Evolutionary conservation across 2,329 filamentous ascomycete species (phyloP).

Genomic region (Exserohilum rostratum): DNA sequence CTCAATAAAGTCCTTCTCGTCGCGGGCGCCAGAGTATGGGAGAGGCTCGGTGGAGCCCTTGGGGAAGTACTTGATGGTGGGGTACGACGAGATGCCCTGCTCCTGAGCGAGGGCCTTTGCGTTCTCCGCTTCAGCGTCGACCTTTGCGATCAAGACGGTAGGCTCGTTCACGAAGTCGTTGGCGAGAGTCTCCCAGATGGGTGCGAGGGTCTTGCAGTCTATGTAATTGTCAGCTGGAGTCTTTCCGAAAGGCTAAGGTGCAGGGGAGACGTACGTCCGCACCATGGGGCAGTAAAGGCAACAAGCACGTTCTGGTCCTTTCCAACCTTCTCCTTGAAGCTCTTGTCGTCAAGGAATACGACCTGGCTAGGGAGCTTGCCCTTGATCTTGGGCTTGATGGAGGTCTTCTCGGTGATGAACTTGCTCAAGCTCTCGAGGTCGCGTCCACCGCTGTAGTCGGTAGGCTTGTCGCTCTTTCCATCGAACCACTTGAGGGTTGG

Average conservation of each 20-base stretch:
- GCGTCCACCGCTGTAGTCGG: slow-evolving; percentile 84
- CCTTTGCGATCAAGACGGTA: slow-evolving; percentile 86
- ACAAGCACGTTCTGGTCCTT: slow-evolving; percentile 88
- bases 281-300: slow-evolving; percentile 98
- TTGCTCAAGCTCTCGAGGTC: slow-evolving; percentile 83
- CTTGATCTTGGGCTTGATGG: slow-evolving; percentile 78
- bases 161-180: slow-evolving; percentile 78
- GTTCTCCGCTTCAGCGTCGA: slow-evolving; percentile 89
- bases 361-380: slow-evolving; percentile 75
- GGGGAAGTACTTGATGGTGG: slow-evolving; percentile 97
- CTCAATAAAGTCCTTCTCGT: slow-evolving; percentile 74
- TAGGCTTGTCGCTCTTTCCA: slow-evolving; percentile 84
- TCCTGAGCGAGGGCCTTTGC: slow-evolving; percentile 77
- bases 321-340: slow-evolving; percentile 79
- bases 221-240: slow-evolving; percentile 19
- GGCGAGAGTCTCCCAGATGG: slow-evolving; percentile 87
- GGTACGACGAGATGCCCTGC: slow-evolving; percentile 83
- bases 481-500: slow-evolving; percentile 98
- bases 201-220: slow-evolving; percentile 98
- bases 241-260: slow-evolving; percentile 1
- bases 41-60: slow-evolving; percentile 76
- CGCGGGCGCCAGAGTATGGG: slow-evolving; percentile 76
- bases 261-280: slow-evolving; percentile 81
- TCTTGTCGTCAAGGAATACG: slow-evolving; percentile 77
- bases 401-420: slow-evolving; percentile 88